These are phyloP conservation scores for Ganoderma resinaceum DNA, from an alignment of 1,284 basidiomycete genomes.

Conservation along the genomic window DNA sequence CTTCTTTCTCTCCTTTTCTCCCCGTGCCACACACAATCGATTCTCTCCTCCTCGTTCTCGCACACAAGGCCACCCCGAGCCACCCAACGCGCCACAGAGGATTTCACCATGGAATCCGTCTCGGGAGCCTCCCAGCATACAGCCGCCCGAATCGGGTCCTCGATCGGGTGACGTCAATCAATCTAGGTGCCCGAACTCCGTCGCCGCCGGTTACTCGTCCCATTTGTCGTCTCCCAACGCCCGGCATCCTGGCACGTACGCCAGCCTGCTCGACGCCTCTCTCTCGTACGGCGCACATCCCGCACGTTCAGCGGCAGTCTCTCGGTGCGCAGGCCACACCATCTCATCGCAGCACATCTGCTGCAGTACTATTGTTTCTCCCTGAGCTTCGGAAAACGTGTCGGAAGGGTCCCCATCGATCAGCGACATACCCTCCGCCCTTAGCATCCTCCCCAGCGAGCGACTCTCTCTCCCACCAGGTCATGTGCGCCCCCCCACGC, in stretches of 20 bases:
- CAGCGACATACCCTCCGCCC: slow-evolving; percentile 8
- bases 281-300: neutral
- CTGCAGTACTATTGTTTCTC: neutral
- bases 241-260: neutral
- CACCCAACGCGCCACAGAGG: too few species aligned
- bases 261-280: neutral
- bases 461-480: neutral
- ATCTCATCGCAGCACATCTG: slow-evolving; percentile 3
- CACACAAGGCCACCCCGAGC: neutral
- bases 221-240: neutral
- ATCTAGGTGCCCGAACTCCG: slow-evolving; percentile 7
- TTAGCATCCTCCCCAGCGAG: neutral
- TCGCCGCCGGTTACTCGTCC: slow-evolving; percentile 9
- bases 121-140: slow-evolving; percentile 6
- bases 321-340: neutral
- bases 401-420: slow-evolving; percentile 6
- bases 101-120: neutral
- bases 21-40: slow-evolving; percentile 26
- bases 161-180: slow-evolving; percentile 23
- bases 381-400: slow-evolving; percentile 2
- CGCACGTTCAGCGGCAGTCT: neutral
- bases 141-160: slow-evolving; percentile 19
- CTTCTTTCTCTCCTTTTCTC: slow-evolving; percentile 11
- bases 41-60: neutral
- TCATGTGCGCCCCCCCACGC: neutral